Percentiles rank a stretch among this genome's conserved stretches.
phyloP scores from a whole-genome alignment of 2,329 filamentous ascomycete species.

The Trichoderma guizhouense region DNA sequence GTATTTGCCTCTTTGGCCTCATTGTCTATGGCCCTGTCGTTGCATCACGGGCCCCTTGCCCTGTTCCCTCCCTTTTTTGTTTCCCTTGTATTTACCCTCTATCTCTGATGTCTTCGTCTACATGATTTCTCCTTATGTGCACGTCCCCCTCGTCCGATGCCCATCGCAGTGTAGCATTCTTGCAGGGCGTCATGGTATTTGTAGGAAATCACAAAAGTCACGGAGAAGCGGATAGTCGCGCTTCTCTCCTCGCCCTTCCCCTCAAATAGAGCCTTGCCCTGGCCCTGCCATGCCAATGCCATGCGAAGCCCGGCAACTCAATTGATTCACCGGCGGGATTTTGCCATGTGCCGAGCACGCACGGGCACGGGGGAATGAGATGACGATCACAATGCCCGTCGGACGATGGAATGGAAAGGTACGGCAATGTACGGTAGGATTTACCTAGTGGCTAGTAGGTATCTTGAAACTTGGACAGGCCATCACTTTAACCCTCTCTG shows the following conservation, averaged over 20 bases:
- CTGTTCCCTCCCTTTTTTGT: not conserved
- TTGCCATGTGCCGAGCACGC: not conserved
- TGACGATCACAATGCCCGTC: not conserved
- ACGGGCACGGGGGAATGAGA: not conserved
- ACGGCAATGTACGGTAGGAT: not conserved
- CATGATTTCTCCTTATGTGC: not conserved
- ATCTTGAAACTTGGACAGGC: not conserved
- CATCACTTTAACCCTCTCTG: not conserved
- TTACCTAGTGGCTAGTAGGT: not conserved
- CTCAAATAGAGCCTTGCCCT: not conserved
- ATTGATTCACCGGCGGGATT: not conserved
- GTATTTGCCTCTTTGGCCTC: not conserved
- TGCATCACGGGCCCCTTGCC: not conserved
- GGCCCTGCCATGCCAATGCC: not conserved
- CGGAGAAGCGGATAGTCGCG: not conserved
- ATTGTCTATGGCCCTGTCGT: not conserved
- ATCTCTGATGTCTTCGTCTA: not conserved
- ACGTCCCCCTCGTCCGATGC: not conserved
- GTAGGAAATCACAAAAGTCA: not conserved
- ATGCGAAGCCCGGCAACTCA: slow-evolving; percentile 6
- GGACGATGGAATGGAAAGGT: not conserved
- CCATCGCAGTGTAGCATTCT: not conserved
- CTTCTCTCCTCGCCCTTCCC: not conserved
- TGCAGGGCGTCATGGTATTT: not conserved
- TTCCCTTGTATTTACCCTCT: not conserved